Evolutionary conservation across 129 eudicot genomes (phyloP), one percentile per base, ranked within the genome.

Genomic region (Silybum marianum): DNA sequence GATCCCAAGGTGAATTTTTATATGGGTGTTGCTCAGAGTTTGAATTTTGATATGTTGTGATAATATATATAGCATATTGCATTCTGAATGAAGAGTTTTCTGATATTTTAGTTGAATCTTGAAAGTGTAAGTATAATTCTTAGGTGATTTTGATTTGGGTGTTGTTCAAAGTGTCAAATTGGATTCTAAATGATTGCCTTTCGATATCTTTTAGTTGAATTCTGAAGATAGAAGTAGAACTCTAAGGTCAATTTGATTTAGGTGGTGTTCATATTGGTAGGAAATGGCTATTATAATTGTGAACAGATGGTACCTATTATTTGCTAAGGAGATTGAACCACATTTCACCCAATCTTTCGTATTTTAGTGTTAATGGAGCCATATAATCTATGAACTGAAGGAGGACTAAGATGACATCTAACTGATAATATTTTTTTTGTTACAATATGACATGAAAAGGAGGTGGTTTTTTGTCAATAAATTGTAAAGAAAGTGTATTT

Each of bases 241-340:
- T 40, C 58, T 67, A 67, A 40, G 81, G 24, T 32, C 24, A 23
- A 39, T 77, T 63, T 77, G 81, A 42, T 78, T 67, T 40, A 22
- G 74, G 67, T 78, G 34, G 28, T 67, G 66, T 67, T 51, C 63
- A 51, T 14, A 51, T 51, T 13, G 63, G 63, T 78, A 66, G 74
- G 74, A 25, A 38, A 21, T 40, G 81, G 63, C 38, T 21, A 7
- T 23, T 65, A 7, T 36, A 71, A 62, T 65, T 6, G 36, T 36
- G 23, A 68, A 76, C 73, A 39, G 1, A 77, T 4, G 13, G 38
- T 24, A 36, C 26, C 25, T 77, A 78, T 9, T 13, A 40, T 77
- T 77, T 40, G 42, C 40, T 78, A 68, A 38, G 22, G 19, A 9
- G 36, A 69, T 14, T 75, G 36, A 30, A 58, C 9, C 46, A 4